Conservation (phyloP, 2,329 filamentous ascomycete species). For the Byssochlamys sp. region DNA sequence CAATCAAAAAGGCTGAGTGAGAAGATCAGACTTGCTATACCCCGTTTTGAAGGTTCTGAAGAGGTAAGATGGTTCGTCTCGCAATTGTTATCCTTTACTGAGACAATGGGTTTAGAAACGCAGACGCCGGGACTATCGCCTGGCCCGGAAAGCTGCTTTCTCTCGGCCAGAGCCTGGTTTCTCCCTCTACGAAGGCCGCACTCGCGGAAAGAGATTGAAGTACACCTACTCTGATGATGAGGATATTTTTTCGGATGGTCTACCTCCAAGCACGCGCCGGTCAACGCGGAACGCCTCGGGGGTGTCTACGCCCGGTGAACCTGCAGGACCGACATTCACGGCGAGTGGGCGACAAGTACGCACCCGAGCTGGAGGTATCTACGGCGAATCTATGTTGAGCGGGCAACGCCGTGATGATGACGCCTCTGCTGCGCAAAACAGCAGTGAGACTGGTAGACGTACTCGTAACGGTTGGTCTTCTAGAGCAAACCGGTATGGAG, state of each 20-base stretch:
- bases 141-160: conserved; percentile 77
- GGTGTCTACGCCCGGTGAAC: conserved; percentile 62
- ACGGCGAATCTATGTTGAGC: conserved; percentile 48
- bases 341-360: conserved; percentile 77
- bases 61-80: conserved; percentile 50
- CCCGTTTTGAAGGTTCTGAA: conserved; percentile 85
- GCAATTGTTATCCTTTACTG: conserved; percentile 5
- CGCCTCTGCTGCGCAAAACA: conserved; percentile 36
- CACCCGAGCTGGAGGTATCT: conserved; percentile 43
- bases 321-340: conserved; percentile 57
- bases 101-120: conserved; percentile 58
- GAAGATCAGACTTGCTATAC: conserved; percentile 68
- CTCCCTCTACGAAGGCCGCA: conserved; percentile 90
- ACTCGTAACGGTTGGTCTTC: conserved; percentile 9
- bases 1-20: conserved; percentile 69
- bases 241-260: conserved; percentile 54
- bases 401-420: conserved; percentile 41
- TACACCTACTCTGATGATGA: conserved; percentile 94
- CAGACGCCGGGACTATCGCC: conserved; percentile 80
- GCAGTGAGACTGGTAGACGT: conserved; percentile 28
- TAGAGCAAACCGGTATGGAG: neutral
- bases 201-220: conserved; percentile 87
- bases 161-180: conserved; percentile 78
- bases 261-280: conserved; percentile 51
- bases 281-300: conserved; percentile 58